Evolutionary conservation across 1,284 basidiomycete genomes (phyloP), one percentile per base, ranked within the genome.

Genomic region (Moniliella sp.): DNA sequence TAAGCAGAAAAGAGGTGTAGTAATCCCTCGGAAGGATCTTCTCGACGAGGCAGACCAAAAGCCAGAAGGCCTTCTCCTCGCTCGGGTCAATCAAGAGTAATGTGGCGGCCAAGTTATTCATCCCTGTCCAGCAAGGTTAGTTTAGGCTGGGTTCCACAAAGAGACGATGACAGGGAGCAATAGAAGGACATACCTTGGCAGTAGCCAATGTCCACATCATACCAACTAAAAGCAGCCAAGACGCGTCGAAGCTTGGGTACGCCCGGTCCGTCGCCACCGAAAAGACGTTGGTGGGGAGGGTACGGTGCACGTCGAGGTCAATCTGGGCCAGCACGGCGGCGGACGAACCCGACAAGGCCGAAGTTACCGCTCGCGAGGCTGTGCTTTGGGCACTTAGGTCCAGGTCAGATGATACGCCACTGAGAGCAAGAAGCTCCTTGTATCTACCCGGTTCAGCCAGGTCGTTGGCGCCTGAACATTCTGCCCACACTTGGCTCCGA

Each of bases 1-100:
- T 82, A 0, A 64, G 54, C 10, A 66, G 46, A 19, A 57, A 50
- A 10, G 56, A 50, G 11, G 61, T 64, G 35, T 61, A 65, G 40
- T 61, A 65, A 28, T 61, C 61, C 28, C 46, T 49, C 0, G 64
- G 64, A 12, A 65, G 43, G 18, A 63, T 61, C 39, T 61, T 61
- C 37, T 61, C 82, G 33, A 91, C 73, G 37, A 94, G 76, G 15
- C 81, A 81, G 1, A 75, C 67, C 7, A 94, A 74, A 12, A 80
- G 78, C 88, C 86, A 97, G 57, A 93, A 97, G 0, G 88, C 88
- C 40, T 91, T 83, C 64, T 94, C 84, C 63, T 88, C 78, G 45
- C 81, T 76, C 1, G 84, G 81, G 45, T 88, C 76, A 0, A 84
- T 82, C 2, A 97, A 69, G 2, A 97, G 69, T 1, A 97, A 68